Evolutionary conservation across 2,329 filamentous ascomycete species (phyloP), one percentile per base, ranked within the genome.

Genomic region (Blastomyces silverae): DNA sequence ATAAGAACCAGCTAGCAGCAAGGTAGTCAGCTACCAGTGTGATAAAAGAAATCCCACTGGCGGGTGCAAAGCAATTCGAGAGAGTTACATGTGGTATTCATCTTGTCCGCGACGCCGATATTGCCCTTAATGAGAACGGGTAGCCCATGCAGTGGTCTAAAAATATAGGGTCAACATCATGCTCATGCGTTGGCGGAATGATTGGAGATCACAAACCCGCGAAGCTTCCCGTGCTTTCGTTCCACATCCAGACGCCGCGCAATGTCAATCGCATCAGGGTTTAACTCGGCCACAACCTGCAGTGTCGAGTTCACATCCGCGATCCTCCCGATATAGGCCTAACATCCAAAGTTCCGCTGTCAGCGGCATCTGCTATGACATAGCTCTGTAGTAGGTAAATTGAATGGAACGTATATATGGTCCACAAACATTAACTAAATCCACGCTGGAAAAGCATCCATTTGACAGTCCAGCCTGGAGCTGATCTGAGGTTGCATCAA

Each of bases 61-160:
- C 37, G 44, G 25, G 37, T 25, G 28, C 55, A 44, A 57, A 31
- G 37, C 8, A 39, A 15, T 37, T 17, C 8, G 15, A 39, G 22
- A 34, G 31, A 11, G 0, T 48, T 64, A 76, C 74, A 79, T 0
- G 84, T 86, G 67, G 84, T 88, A 70, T 85, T 82, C 84, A 88
- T 86, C 65, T 79, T 73, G 70, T 89, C 86, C 1, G 75, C 72
- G 0, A 86, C 89, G 17, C 83, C 86, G 60, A 89, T 87, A 71
- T 87, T 88, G 74, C 87, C 84, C 73, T 89, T 89, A 75, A 89
- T 79, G 5, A 89, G 74, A 31, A 89, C 82, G 0, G 87, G 87
- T 3, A 89, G 80, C 6, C 87, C 87, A 71, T 89, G 85, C 0
- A 88, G 77, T 1, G 84, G 84, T 0, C 82, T 80, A 61, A 61